Percentiles rank a stretch among this genome's conserved stretches.
Conservation (phyloP, 2,329 filamentous ascomycete species). For the Blastomyces percursus region DNA sequence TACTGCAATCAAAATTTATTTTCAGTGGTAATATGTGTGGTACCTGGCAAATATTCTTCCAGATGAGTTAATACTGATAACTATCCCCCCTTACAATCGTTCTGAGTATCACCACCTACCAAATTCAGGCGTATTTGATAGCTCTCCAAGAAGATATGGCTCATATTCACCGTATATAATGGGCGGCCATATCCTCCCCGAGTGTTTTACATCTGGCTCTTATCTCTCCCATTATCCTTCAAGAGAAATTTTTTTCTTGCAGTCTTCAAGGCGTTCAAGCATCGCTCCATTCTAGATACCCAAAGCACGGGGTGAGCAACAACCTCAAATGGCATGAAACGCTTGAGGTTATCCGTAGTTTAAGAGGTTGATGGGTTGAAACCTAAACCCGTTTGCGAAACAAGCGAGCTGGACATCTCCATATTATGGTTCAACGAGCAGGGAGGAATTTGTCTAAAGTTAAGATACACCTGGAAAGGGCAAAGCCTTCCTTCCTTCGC, state of each 20-base stretch:
- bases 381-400: neutral
- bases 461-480: neutral
- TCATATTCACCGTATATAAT: no score
- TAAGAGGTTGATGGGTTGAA: neutral
- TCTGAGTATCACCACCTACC: no score
- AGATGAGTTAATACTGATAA: neutral
- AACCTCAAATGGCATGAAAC: neutral
- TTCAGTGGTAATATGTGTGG: neutral
- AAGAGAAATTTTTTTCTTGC: no score
- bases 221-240: neutral
- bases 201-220: no score
- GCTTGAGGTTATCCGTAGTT: neutral
- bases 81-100: no score
- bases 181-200: neutral
- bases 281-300: neutral
- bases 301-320: neutral
- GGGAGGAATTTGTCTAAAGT: no score
- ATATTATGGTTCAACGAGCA: no score
- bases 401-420: no score
- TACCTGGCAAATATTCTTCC: neutral
- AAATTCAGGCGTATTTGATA: no score
- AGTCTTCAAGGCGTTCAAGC: neutral
- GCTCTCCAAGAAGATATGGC: no score
- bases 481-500: neutral
- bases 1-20: neutral